Base-by-base conservation (phyloP, 2,329 filamentous ascomycete genomes). In the Arthroderma uncinatum region DNA sequence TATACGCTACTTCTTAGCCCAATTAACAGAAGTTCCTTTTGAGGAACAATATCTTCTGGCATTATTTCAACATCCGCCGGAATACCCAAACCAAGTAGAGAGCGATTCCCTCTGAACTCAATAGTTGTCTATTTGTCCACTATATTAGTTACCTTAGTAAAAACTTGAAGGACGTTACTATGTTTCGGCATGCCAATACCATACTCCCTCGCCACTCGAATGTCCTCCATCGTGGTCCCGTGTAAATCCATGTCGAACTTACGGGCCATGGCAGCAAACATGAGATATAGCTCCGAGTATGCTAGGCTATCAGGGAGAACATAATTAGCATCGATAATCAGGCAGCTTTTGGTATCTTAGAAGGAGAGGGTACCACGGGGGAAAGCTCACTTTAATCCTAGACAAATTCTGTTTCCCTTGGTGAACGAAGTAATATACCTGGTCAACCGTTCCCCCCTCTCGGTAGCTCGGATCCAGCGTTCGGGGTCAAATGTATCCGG, bases 371-470 rank as follows among this genome's bases (percentile, higher is more conserved):
- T 2, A 19, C 4, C 16, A 39, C 36, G 14, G n/a, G 7, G 10
- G 14, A 37, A 44, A 16, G 10, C 62, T 44, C 54, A 64, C 62
- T 66, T 60, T 47, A 66, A 60, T 4, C 64, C 64, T 7, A 64
- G 23, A 42, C 64, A 65, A 23, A 55, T 50, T 25, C 64, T 44
- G 14, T 60, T 56, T 2, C 64, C 64, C 47, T 64, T 66, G 1
- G 56, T 55, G 56, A 66, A 66, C 12, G 64, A 21, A 8, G 64
- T 61, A 6, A 68, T 59, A 53, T 65, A 67, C 6, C 54, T 58
- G 40, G 65, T 62, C 3, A 65, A 62, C 14, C 48, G 57, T 25
- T 55, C 48, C 7, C 59, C 57, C 10, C 57, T 53, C 23, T 56
- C n/a, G 28, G 64, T 61, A 34, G 21, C 60, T 57, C 44, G 54